phyloP scores from a whole-genome alignment of 192 early-diverging fungal species.

The Podila minutissima region DNA sequence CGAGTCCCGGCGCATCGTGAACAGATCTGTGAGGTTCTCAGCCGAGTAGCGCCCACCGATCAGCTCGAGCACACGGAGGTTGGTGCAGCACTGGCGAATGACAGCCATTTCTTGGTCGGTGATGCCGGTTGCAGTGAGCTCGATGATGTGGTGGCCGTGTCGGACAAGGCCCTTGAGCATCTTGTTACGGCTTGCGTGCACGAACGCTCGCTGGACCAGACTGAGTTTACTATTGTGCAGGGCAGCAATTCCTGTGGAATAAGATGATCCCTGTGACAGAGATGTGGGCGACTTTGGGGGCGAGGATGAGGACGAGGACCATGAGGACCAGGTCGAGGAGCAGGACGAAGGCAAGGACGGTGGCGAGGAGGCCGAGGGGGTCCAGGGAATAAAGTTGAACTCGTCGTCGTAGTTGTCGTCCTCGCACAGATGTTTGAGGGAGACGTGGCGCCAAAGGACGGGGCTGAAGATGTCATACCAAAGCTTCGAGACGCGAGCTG shows the following conservation, averaged over 20 bases:
- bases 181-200: conserved; percentile 42
- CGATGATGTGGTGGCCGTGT: conserved; percentile 31
- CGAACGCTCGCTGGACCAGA: conserved; percentile 20
- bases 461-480: conserved; percentile 47
- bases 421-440: conserved; percentile 24
- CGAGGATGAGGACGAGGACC: conserved; percentile 7
- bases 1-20: conserved; percentile 22
- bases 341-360: conserved; percentile 37
- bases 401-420: conserved; percentile 45
- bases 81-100: conserved; percentile 20
- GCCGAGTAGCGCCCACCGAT: conserved; percentile 39
- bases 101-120: conserved; percentile 44
- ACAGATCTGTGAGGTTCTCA: conserved; percentile 29
- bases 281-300: not conserved
- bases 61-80: conserved; percentile 38
- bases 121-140: conserved; percentile 41
- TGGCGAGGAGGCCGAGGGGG: not conserved
- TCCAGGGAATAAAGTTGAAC: conserved; percentile 17
- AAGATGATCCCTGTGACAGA: not conserved
- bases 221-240: conserved; percentile 4
- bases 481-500: conserved; percentile 35
- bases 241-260: not conserved
- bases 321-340: conserved; percentile 30
- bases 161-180: conserved; percentile 28
- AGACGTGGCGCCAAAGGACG: conserved; percentile 31